Conservation (phyloP, 2,329 filamentous ascomycete genomes). For the Xylaria sp. region DNA sequence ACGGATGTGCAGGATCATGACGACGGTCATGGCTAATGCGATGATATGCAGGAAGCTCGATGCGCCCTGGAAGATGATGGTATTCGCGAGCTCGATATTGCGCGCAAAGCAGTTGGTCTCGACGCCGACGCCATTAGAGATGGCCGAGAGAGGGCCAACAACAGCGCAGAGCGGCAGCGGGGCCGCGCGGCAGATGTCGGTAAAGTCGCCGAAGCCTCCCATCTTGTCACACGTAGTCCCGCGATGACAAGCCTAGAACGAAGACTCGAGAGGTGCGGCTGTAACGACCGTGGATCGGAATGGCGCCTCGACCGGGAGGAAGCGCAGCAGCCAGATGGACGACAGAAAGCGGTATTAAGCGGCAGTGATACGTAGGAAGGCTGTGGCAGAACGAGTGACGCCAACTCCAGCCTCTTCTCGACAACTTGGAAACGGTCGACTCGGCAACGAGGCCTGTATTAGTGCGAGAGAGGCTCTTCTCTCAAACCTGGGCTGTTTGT, state of each 20-base stretch:
- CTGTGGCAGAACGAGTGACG: constrained; percentile 11
- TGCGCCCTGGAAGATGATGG: constrained; percentile 94
- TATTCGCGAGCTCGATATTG: constrained; percentile 94
- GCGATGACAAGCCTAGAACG: not conserved
- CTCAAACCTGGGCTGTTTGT: constrained; percentile 1
- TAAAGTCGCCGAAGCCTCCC: constrained; percentile 91
- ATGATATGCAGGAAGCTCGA: constrained; percentile 88
- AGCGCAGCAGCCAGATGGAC: not conserved
- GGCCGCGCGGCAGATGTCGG: constrained; percentile 75
- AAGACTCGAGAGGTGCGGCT: not conserved
- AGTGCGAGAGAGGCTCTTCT: not conserved
- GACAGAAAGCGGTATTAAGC: not conserved
- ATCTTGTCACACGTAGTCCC: constrained; percentile 32
- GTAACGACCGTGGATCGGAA: constrained; percentile 4
- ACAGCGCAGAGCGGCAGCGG: constrained; percentile 82
- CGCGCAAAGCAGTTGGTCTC: constrained; percentile 88
- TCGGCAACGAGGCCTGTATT: constrained; percentile 3
- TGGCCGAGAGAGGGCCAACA: constrained; percentile 67
- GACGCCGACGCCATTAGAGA: constrained; percentile 67
- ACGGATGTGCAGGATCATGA: constrained; percentile 95
- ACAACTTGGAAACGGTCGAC: constrained; percentile 5
- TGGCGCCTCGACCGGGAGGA: not conserved
- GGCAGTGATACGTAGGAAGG: not conserved
- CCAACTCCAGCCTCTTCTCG: not conserved
- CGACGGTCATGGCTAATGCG: constrained; percentile 84